Base-by-base conservation (phyloP, 129 eudicot species). In the Ambrosia trifida region DNA sequence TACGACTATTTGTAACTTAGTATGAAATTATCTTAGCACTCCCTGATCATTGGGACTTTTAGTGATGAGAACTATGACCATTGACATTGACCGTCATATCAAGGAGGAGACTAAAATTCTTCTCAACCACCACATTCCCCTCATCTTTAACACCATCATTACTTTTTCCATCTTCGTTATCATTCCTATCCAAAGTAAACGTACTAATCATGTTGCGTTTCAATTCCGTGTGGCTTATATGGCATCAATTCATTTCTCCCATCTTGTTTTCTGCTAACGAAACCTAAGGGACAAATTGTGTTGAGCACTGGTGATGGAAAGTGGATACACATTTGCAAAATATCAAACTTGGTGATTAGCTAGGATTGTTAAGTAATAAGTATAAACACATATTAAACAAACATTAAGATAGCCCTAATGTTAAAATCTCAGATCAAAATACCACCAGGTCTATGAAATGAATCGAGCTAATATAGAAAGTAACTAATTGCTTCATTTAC, bases 131-230 rank as follows among this genome's bases (percentile, higher is more conserved):
- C 67, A 76, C 84, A 50, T 64, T 77, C 17, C 59, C 81, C 49
- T 53, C 83, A 63, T 84, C 86, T 63, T 77, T 72, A 59, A 61
- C 85, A 59, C 85, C 95, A 33, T 81, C 84, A 72, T 84, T 24
- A 24, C 28, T 24, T 0, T 24, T 24, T 24, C 28, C 28, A 24
- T 24, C 28, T 24, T 24, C 28, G 31, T 91, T 95, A 4, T 85
- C 92, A 72, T 91, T 94, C 4, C 87, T 75, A 49, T 86, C 96
- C 91, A 91, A 81, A 24, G 91, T 84, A 64, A 91, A 88, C n/a
- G n/a, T n/a, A n/a, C 75, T 70, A 85, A 68, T 80, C 73, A 9
- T 74, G 74, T 75, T 75, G 83, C 86, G 80, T 75, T 38, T 86
- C 88, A 0, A 76, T 78, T 3, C 95, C 97, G 41, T 88, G 61